A percentile compares a stretch with the other conserved stretches of the same genome.
Conservation (phyloP, 2,329 filamentous ascomycete genomes). For the Podosphaera leucotricha region DNA sequence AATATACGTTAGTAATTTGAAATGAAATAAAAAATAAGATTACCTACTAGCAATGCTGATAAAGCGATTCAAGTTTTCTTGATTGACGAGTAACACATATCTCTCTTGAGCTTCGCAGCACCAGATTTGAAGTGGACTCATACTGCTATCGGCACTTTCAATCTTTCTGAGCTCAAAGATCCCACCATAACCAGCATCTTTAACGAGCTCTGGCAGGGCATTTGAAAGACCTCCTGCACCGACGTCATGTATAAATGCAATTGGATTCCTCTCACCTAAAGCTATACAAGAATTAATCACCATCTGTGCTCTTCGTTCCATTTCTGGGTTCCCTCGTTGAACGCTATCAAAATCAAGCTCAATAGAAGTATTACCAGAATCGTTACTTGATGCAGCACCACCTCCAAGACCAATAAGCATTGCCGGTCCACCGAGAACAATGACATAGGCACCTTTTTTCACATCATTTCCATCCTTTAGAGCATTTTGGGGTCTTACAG, state of each 20-base stretch:
- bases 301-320: conserved; percentile 87
- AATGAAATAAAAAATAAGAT: neutral
- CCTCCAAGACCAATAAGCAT: conserved; percentile 96
- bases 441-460: conserved; percentile 64
- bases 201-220: conserved; percentile 70
- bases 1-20: conserved; percentile 7
- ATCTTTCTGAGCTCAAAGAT: conserved; percentile 87
- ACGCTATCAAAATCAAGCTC: conserved; percentile 95
- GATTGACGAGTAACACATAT: conserved; percentile 76
- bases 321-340: conserved; percentile 88
- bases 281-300: conserved; percentile 88
- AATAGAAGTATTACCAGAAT: conserved; percentile 68
- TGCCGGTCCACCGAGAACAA: conserved; percentile 83
- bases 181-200: conserved; percentile 77
- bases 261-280: conserved; percentile 65
- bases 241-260: conserved; percentile 93
- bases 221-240: conserved; percentile 72
- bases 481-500: conserved; percentile 72
- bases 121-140: conserved; percentile 95
- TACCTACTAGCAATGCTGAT: conserved; percentile 33
- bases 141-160: conserved; percentile 68
- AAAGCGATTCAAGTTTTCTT: conserved; percentile 57
- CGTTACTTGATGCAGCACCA: conserved; percentile 78
- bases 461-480: conserved; percentile 64
- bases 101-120: conserved; percentile 93